Evolutionary conservation across 2,329 filamentous ascomycete species (phyloP), one percentile per base, ranked within the genome.

Genomic region (Clonostachys solani): DNA sequence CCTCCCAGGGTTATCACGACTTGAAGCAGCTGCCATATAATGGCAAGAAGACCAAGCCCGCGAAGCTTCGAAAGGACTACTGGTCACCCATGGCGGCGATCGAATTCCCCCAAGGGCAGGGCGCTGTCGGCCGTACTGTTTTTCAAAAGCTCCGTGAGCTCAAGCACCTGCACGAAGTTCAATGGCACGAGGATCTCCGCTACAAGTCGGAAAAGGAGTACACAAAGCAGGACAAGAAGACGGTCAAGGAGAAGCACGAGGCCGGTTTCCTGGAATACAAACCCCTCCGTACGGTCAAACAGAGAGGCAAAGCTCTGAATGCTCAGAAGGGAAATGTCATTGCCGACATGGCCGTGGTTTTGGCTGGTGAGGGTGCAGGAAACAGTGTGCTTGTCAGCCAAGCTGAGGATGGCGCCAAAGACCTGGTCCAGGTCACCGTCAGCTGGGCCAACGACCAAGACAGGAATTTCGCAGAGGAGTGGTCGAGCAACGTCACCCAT

Each of bases 141-240:
- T 86, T 72, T 64, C 79, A 82, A 56, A 81, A 79, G 60, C 72
- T 87, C 55, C 81, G 81, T 55, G 83, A 87, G 68, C 77, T 84
- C 63, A 76, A 80, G 56, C 69, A 69, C 56, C 68, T 80, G 44
- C 83, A 87, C 69, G 78, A 84, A 63, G 74, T 84, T 33, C 68
- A 74, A 38, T 87, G 83, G 82, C 71, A 69, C 49, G 61, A 75
- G 52, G 66, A 72, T 29, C 57, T 81, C 47, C 65, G 73, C 48
- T 62, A 64, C 57, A 70, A 71, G 54, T 54, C 52, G 12, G 56
- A 59, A 40, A 54, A 60, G 18, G 63, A 69, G 53, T 66, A 54
- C 53, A 67, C 54, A 33, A 54, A 56, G 18, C 53, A 55, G 49
- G 58, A 66, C 47, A 60, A 66, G 53, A 61, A 62, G 59, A 63